A percentile compares a stretch with the other conserved stretches of the same genome.
Conservation (phyloP, 148 eudicot species). For the Cornus controversa region DNA sequence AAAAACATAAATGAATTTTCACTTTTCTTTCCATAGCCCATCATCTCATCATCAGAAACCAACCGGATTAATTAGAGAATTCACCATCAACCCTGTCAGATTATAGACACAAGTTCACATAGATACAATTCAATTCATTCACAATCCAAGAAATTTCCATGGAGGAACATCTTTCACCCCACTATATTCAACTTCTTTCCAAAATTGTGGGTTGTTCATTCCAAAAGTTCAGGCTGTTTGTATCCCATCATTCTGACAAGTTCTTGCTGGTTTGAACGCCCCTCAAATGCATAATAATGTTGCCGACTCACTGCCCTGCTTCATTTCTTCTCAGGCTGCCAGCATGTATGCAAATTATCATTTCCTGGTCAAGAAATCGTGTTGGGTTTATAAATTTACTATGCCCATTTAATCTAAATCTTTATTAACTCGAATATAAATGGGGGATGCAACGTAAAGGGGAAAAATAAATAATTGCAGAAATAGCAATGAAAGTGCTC, state of each 20-base stretch:
- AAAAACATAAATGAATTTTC: slow-evolving; percentile 10
- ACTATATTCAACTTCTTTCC: slow-evolving; percentile 11
- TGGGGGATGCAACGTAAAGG: not conserved
- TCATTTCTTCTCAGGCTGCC: slow-evolving; percentile 73
- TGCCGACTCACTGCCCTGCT: not conserved
- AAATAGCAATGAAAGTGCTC: slow-evolving; percentile 31
- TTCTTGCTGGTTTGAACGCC: not conserved
- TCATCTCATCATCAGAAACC: slow-evolving; percentile 16
- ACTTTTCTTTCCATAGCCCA: not conserved
- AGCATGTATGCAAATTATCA: slow-evolving; percentile 48
- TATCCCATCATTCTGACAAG: not conserved
- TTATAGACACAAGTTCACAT: slow-evolving; percentile 13
- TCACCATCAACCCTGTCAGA: slow-evolving; percentile 20
- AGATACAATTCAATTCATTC: slow-evolving; percentile 11
- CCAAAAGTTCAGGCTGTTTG: too few species aligned
- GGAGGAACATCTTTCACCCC: not conserved
- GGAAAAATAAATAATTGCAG: not conserved
- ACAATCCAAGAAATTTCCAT: not conserved
- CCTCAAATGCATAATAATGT: not conserved
- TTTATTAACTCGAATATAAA: not conserved
- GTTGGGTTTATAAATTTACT: slow-evolving; percentile 31
- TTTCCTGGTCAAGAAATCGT: slow-evolving; percentile 52
- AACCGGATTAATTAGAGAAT: slow-evolving; percentile 24
- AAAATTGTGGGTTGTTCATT: slow-evolving; percentile 8
- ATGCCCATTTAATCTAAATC: slow-evolving; percentile 21